Conservation (phyloP, 805 yeast genomes). For the Yarrowia sp. region DNA sequence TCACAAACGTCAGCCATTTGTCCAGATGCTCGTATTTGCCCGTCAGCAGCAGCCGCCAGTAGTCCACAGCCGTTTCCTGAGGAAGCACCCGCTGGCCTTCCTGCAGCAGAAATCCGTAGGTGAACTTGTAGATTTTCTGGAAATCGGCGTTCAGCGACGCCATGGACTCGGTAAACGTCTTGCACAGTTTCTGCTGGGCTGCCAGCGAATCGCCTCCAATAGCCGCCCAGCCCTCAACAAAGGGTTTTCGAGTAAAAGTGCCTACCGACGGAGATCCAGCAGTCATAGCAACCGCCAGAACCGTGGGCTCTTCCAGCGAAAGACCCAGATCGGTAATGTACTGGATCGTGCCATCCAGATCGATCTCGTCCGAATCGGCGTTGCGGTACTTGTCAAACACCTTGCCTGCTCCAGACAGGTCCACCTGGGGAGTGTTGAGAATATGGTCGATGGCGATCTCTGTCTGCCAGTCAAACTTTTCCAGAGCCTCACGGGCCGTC, state of each 20-base stretch:
- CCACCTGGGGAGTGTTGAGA: constrained; percentile 28
- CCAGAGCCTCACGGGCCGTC: constrained; percentile 41
- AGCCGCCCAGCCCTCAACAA: constrained; percentile 65
- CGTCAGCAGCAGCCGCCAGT: constrained; percentile 75
- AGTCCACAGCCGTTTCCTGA: constrained; percentile 68
- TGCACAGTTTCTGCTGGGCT: constrained; percentile 12
- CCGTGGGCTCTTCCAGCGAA: constrained; percentile 75
- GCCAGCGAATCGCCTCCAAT: constrained; percentile 37
- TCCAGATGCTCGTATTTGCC: constrained; percentile 49
- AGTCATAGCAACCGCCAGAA: constrained; percentile 73
- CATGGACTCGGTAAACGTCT: background rate
- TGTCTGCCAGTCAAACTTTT: constrained; percentile 48
- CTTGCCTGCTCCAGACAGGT: constrained; percentile 38
- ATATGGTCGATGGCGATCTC: constrained; percentile 45
- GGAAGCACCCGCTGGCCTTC: constrained; percentile 63
- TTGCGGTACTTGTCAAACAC: constrained; percentile 44
- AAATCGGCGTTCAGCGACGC: constrained; percentile 47
- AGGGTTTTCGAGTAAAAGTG: constrained; percentile 58
- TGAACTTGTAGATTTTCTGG: constrained; percentile 68
- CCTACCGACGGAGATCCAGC: constrained; percentile 74
- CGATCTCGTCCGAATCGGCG: constrained; percentile 56
- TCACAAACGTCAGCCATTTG: constrained; percentile 65
- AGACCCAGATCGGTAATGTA: constrained; percentile 72
- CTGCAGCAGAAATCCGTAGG: constrained; percentile 72
- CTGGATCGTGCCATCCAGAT: constrained; percentile 76